Percentiles rank a stretch among this genome's conserved stretches.
Conservation (phyloP, 345 rosid genomes). For the Moringa oleifera region DNA sequence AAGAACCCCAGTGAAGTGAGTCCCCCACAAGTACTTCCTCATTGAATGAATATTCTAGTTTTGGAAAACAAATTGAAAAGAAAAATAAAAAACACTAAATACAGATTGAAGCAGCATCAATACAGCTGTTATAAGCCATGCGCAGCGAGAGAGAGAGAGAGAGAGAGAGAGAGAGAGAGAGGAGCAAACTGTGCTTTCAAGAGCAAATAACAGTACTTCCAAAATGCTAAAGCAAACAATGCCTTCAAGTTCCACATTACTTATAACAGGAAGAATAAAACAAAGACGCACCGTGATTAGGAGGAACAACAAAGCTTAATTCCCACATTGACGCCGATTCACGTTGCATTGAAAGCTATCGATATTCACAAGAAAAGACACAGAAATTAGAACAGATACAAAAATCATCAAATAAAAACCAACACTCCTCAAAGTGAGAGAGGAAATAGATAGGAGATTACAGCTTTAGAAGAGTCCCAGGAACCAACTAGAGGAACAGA, state of each 20-base stretch:
- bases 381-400: background rate
- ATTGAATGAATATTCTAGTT: background rate
- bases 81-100: too few species aligned
- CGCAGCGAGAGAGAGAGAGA: too few species aligned
- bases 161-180: too few species aligned
- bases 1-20: background rate
- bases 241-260: constrained; percentile 8
- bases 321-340: constrained; percentile 94
- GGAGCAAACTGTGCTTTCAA: background rate
- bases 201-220: background rate
- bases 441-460: constrained; percentile 14
- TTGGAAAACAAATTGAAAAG: background rate
- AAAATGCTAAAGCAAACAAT: constrained; percentile 9
- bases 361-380: background rate
- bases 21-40: background rate
- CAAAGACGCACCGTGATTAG: constrained; percentile 67
- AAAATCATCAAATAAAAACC: constrained; percentile 2
- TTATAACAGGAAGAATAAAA: background rate
- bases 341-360: constrained; percentile 78
- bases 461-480: constrained; percentile 94
- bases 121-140: background rate
- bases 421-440: background rate
- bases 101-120: too few species aligned
- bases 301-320: constrained; percentile 90
- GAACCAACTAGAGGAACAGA: constrained; percentile 89